A percentile compares a stretch with the other conserved stretches of the same genome.
Evolutionary conservation across 805 yeast species (phyloP).

Genomic region (Komagataella populi): DNA sequence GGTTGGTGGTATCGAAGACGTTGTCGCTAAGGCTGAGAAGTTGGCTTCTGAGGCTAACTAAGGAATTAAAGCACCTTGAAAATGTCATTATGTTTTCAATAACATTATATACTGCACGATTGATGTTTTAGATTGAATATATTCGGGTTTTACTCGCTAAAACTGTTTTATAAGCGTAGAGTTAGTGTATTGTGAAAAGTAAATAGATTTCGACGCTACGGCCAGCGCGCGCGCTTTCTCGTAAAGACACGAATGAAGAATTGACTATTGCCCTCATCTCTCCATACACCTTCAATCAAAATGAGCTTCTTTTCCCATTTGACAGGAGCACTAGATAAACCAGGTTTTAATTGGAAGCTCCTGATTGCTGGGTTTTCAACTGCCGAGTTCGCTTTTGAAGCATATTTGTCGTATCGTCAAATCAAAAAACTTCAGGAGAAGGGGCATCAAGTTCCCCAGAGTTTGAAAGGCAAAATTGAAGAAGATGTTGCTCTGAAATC

Average conservation of each 20-base stretch:
- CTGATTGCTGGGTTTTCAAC: conserved; percentile 62
- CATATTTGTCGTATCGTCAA: conserved; percentile 66
- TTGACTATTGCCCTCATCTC: background rate
- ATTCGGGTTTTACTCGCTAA: background rate
- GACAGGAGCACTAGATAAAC: conserved; percentile 33
- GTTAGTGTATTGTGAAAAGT: too few relatives aligned
- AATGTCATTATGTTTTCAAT: background rate
- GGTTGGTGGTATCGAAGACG: conserved; percentile 99
- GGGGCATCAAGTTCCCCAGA: conserved; percentile 40
- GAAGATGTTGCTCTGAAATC: conserved; percentile 65
- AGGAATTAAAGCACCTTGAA: conserved; percentile 5
- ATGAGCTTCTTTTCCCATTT: background rate
- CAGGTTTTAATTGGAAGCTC: conserved; percentile 69
- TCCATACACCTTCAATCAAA: background rate
- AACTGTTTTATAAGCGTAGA: background rate
- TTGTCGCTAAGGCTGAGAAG: conserved; percentile 96
- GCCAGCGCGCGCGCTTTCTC: background rate
- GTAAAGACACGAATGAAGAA: background rate
- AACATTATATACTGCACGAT: background rate
- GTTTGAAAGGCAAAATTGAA: conserved; percentile 55
- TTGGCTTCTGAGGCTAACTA: conserved; percentile 86
- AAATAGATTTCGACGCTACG: too few relatives aligned
- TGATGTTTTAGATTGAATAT: background rate
- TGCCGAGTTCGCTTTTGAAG: conserved; percentile 64
- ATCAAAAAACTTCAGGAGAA: conserved; percentile 44